phyloP scores from a whole-genome alignment of 1,139 yeast species.

The Yamadazyma songkhlaensis region DNA sequence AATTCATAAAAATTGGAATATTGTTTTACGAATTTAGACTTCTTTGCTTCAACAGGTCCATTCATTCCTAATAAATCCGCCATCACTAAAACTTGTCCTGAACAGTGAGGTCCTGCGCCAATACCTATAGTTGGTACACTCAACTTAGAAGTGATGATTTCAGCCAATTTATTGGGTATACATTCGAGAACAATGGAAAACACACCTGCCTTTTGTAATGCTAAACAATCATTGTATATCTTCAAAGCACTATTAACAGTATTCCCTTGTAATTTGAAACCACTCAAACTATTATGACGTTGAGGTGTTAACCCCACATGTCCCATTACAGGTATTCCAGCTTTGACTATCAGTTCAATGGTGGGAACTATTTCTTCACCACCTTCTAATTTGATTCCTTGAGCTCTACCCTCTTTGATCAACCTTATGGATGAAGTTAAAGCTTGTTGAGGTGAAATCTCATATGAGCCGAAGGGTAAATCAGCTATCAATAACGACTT shows the following conservation, averaged over 20 bases:
- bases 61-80: constrained; percentile 81
- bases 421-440: constrained; percentile 58
- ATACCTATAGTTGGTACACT: constrained; percentile 87
- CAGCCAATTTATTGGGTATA: constrained; percentile 74
- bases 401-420: constrained; percentile 63
- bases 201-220: constrained; percentile 74
- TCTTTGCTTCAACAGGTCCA: constrained; percentile 41
- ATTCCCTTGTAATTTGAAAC: constrained; percentile 85
- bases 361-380: constrained; percentile 55
- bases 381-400: constrained; percentile 87
- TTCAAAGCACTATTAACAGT: constrained; percentile 50
- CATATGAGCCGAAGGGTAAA: constrained; percentile 86
- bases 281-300: constrained; percentile 73
- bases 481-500: constrained; percentile 78
- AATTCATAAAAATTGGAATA: constrained; percentile 53
- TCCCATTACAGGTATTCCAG: constrained; percentile 90
- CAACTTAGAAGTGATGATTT: constrained; percentile 56
- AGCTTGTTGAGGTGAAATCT: constrained; percentile 63
- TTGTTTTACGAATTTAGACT: constrained; percentile 75
- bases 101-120: constrained; percentile 84
- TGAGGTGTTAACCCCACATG: constrained; percentile 95
- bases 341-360: constrained; percentile 48
- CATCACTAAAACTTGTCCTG: constrained; percentile 90
- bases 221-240: constrained; percentile 66
- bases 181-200: constrained; percentile 80